Percentiles rank a stretch among this genome's conserved stretches.
phyloP scores from a whole-genome alignment of 164 flowering plant genomes.

The Kingdonia uniflora region DNA sequence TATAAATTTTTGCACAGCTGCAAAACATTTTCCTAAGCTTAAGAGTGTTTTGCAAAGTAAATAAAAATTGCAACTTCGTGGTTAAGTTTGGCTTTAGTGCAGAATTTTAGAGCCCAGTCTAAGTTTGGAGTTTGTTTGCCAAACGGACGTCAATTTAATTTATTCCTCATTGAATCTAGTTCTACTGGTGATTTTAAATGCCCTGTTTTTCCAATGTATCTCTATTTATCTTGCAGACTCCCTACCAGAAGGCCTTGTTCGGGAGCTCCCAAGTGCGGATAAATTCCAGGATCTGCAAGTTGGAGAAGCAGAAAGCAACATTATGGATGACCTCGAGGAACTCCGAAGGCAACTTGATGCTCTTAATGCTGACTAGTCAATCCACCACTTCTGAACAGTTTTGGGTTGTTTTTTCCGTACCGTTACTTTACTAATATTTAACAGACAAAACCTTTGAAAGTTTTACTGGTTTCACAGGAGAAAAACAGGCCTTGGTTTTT shows the following conservation, averaged over 20 bases:
- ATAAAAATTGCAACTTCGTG: no score
- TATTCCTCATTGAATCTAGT: not conserved
- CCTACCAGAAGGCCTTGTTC: slow-evolving; percentile 77
- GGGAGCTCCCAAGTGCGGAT: slow-evolving; percentile 82
- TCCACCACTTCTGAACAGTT: not conserved
- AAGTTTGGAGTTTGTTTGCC: not conserved
- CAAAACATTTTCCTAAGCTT: no score
- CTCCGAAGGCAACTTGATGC: slow-evolving; percentile 86
- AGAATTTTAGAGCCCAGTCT: no score
- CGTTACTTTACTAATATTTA: no score
- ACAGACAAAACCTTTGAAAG: no score
- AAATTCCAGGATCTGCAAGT: slow-evolving; percentile 24
- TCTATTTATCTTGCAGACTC: slow-evolving; percentile 29
- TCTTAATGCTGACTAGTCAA: slow-evolving; percentile 45
- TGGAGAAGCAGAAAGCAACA: slow-evolving; percentile 14
- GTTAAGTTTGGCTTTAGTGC: no score
- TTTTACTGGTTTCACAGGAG: no score
- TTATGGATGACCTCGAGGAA: slow-evolving; percentile 71
- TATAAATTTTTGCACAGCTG: no score
- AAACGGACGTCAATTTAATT: not conserved
- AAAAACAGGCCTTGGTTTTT: no score
- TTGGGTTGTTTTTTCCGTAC: not conserved
- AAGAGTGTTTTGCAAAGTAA: no score
- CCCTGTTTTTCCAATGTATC: not conserved
- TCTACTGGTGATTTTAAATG: not conserved